Percentiles rank a stretch among this genome's conserved stretches.
Evolutionary conservation across 352 stramenopile genomes (phyloP).

Genomic region (Globisporangium polare): DNA sequence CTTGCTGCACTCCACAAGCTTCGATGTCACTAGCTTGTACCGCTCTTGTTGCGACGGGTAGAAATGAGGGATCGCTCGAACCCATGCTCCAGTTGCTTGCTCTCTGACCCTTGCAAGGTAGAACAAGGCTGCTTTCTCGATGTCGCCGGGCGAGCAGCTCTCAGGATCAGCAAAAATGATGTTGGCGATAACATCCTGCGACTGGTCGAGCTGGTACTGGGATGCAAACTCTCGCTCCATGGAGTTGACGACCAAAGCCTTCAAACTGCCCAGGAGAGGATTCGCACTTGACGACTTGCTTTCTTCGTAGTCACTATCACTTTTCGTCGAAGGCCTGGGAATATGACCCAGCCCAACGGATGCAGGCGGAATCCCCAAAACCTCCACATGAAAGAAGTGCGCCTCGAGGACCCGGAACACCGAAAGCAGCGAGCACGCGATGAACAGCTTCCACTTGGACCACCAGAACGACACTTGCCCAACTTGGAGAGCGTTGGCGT

Average conservation of each 20-base stretch:
- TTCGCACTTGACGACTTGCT: conserved; percentile 31
- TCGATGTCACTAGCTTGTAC: conserved; percentile 48
- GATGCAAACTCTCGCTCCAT: conserved; percentile 23
- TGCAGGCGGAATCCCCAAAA: conserved; percentile 66
- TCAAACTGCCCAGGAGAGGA: conserved; percentile 68
- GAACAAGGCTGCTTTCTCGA: conserved; percentile 39
- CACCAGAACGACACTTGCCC: conserved; percentile 16
- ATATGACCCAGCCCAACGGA: conserved; percentile 83
- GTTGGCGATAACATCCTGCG: conserved; percentile 30
- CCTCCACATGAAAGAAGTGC: conserved; percentile 84
- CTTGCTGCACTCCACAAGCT: conserved; percentile 54
- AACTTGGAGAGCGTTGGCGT: conserved; percentile 14
- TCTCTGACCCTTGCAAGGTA: conserved; percentile 60
- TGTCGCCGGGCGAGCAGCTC: conserved; percentile 29
- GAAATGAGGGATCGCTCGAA: conserved; percentile 70
- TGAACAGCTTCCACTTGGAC: conserved; percentile 65
- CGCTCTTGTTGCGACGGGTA: conserved; percentile 61
- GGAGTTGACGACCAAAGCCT: conserved; percentile 54
- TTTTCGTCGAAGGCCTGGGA: conserved; percentile 11
- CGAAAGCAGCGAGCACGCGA: conserved; percentile 52
- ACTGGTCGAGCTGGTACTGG: conserved; percentile 9
- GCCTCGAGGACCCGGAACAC: conserved; percentile 72
- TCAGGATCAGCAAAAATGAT: conserved; percentile 38
- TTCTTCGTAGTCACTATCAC: conserved; percentile 18
- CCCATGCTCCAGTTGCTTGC: conserved; percentile 67